Conservation (phyloP, 306 rosid genomes). For the Cicer chorassanicum region DNA sequence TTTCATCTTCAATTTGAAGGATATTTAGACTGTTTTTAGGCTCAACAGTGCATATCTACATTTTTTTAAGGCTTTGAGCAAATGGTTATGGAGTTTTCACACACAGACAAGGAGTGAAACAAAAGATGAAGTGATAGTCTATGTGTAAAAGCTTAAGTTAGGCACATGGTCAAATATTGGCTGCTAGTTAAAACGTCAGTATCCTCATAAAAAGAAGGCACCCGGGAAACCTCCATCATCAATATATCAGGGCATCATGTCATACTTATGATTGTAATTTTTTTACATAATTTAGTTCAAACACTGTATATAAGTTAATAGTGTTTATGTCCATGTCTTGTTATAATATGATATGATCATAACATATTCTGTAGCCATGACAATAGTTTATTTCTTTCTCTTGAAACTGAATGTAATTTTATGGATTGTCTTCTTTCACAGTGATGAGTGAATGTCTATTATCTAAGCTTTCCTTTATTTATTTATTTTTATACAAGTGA, state of each 20-base stretch:
- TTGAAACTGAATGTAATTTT: neutral
- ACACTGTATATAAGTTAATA: neutral
- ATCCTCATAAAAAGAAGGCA: neutral
- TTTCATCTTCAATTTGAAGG: slow-evolving; percentile 14
- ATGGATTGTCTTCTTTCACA: neutral
- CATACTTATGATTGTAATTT: neutral
- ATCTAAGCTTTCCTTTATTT: slow-evolving; percentile 8
- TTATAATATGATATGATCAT: neutral
- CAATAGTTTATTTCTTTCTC: neutral
- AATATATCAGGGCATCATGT: neutral
- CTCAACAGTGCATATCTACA: neutral
- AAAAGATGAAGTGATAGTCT: neutral
- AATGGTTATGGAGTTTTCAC: neutral
- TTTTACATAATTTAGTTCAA: neutral
- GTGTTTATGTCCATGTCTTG: neutral
- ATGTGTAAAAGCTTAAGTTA: neutral
- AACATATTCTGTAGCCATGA: neutral
- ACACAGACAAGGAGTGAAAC: neutral
- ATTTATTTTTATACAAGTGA: neutral
- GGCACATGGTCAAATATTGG: neutral
- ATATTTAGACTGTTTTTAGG: neutral
- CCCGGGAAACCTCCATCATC: neutral
- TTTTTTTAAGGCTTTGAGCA: neutral
- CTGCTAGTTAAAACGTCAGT: neutral
- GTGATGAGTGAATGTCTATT: slow-evolving; percentile 3